Conservation (phyloP, 192 early-diverging fungal species). For the Polychytrium aggregatum region DNA sequence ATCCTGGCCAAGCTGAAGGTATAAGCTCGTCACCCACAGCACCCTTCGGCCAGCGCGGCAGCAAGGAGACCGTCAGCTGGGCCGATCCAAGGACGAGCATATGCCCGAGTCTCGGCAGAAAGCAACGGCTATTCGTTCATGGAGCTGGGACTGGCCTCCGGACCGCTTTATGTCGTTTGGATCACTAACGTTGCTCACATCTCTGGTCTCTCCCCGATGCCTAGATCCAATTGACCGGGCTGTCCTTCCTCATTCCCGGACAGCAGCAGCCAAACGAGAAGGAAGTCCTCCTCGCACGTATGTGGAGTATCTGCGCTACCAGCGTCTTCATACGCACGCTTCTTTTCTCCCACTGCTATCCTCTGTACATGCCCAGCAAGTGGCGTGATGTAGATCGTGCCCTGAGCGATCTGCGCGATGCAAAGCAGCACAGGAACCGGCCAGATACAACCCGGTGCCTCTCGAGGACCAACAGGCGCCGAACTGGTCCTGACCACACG, state of each 20-base stretch:
- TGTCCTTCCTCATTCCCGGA: constrained; percentile 28
- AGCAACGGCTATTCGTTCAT: neutral
- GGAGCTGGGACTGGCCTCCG: neutral
- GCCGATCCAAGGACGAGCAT: neutral
- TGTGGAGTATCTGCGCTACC: constrained; percentile 4
- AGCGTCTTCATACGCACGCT: neutral
- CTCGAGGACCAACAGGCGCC: no score
- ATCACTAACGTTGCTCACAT: neutral
- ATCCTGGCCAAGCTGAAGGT: constrained; percentile 63
- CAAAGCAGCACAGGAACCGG: no score
- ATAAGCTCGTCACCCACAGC: neutral
- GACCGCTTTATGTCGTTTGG: neutral
- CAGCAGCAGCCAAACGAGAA: constrained; percentile 17
- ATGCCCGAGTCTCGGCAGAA: neutral
- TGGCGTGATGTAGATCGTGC: no score
- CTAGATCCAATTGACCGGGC: constrained; percentile 31
- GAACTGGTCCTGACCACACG: no score
- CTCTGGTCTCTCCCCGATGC: neutral
- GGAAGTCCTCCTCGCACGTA: constrained; percentile 45
- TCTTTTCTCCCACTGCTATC: no score
- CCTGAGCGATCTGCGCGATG: no score
- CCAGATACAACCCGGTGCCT: no score
- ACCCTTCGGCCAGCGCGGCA: neutral
- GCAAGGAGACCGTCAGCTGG: neutral
- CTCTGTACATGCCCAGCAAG: no score